A percentile compares a stretch with the other conserved stretches of the same genome.
phyloP scores from a whole-genome alignment of 164 flowering plant species.

The Pachysandra terminalis region DNA sequence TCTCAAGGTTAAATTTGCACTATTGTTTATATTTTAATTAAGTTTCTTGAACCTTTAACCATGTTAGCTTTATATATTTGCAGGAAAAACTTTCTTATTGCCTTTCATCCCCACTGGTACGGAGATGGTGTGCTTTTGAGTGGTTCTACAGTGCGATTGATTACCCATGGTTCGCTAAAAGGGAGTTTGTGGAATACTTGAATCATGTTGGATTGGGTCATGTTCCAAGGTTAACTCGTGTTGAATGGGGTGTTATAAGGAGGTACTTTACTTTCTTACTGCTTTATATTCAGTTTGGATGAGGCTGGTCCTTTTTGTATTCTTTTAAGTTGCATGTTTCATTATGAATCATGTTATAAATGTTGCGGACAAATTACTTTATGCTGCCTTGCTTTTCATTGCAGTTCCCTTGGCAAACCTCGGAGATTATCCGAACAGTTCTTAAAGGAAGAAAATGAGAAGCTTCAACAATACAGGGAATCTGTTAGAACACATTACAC shows the following conservation, averaged over 20 bases:
- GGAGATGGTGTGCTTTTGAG: conserved; percentile 88
- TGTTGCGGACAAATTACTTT: not conserved
- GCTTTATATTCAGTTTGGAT: not conserved
- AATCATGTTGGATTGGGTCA: conserved; percentile 90
- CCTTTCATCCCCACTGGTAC: conserved; percentile 49
- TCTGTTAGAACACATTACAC: conserved; percentile 81
- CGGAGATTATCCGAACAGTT: conserved; percentile 84
- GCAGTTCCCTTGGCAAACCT: conserved; percentile 96
- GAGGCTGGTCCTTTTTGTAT: not conserved
- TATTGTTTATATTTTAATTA: not conserved
- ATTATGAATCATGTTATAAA: not conserved
- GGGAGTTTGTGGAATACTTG: conserved; percentile 92
- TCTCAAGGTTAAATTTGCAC: conserved; percentile 39
- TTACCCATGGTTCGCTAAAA: conserved; percentile 94
- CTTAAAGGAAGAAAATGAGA: conserved; percentile 76
- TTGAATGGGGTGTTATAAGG: conserved; percentile 96
- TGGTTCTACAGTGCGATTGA: conserved; percentile 98
- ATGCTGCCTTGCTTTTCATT: conserved; percentile 15
- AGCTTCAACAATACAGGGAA: conserved; percentile 81
- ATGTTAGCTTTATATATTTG: conserved; percentile 6
- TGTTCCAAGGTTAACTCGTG: conserved; percentile 88
- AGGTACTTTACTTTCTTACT: conserved; percentile 41
- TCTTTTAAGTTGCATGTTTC: not conserved
- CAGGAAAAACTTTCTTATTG: conserved; percentile 68
- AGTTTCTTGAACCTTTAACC: not conserved